Percentiles rank a stretch among this genome's conserved stretches.
phyloP scores from a whole-genome alignment of 768 basidiomycete species.

The Termitomyces sp. region DNA sequence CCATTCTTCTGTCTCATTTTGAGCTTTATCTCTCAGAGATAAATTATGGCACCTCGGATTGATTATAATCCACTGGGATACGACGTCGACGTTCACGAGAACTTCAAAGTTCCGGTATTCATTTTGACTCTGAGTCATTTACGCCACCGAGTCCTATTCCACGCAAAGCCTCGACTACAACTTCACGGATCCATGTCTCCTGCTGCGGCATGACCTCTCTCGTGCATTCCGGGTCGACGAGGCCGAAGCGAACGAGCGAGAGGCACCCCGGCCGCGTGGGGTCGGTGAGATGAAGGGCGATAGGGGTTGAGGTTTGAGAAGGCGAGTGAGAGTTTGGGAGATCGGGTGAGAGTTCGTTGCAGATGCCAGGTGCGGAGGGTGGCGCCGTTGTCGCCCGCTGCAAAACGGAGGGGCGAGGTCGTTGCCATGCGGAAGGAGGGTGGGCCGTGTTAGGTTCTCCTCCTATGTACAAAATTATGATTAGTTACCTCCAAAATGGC shows the following conservation, averaged over 20 bases:
- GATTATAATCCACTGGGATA: no score
- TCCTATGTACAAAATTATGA: conserved; percentile 22
- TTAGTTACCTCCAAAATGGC: neutral
- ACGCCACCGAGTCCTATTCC: no score
- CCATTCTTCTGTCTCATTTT: no score
- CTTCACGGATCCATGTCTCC: conserved; percentile 39
- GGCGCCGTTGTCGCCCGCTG: conserved; percentile 44
- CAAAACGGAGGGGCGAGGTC: conserved; percentile 41
- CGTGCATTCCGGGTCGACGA: conserved; percentile 50
- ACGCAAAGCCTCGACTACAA: conserved; percentile 33
- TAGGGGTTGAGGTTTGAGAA: conserved; percentile 56
- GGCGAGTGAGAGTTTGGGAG: conserved; percentile 41
- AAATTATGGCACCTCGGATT: no score
- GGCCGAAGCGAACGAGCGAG: conserved; percentile 43
- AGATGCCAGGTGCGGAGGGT: conserved; percentile 45
- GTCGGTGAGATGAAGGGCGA: conserved; percentile 41
- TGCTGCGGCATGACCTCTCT: conserved; percentile 52
- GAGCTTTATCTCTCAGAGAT: no score
- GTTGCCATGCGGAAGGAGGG: conserved; percentile 54
- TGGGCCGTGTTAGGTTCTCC: conserved; percentile 39
- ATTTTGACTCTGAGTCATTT: no score
- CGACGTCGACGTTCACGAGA: no score
- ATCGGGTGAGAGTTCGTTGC: no score
- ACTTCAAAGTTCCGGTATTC: no score
- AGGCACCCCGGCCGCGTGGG: conserved; percentile 39